Base-by-base conservation (phyloP, 495 filamentous ascomycete genomes). In the Baudoinia panamericana region DNA sequence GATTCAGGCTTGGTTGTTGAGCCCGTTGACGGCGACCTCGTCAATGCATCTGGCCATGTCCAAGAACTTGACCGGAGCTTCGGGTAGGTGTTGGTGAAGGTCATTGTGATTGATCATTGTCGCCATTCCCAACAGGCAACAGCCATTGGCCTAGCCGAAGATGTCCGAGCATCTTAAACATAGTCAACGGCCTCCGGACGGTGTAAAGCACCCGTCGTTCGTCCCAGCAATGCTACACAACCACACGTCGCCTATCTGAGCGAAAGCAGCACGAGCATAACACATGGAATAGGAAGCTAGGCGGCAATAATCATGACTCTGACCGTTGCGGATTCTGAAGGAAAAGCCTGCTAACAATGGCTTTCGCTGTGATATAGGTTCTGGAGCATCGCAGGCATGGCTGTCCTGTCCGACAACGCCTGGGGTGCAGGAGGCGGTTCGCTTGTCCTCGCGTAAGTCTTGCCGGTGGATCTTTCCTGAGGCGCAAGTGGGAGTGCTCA, bases 1-100 rank as follows among this genome's bases (percentile, higher is more conserved):
- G 22, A 21, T 17, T 20, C 24, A 10, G 20, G 7, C 11, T 23
- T 10, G 10, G 30, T 36, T 16, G 41, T 29, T 9, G 32, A 5
- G 12, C 13, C 11, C 5, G 11, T 2, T 17, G 24, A 43, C 7
- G 41, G 41, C 30, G 41, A 48, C 13, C 22, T 48, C 15, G 18
- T 50, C 30, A 50, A 50, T 46, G 44, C 23, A 16, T 50, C 47
- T 7, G 47, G 47, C n/a, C 47, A 50, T 37, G 36, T 40, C 9
- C 47, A 50, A 30, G 42, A 50, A 26, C 36, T 50, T 5, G 35
- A 50, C 20, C 35, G 47, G 18, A 24, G 11, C 22, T 50, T 50
- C 32, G 47, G 43, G n/a, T n/a, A n/a, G n/a, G n/a, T n/a, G n/a
- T n/a, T n/a, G n/a, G n/a, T n/a, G n/a, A n/a, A n/a, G n/a, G n/a